Evolutionary conservation across 345 rosid genomes (phyloP).

Genomic region (Excoecaria cochinchinensis): DNA sequence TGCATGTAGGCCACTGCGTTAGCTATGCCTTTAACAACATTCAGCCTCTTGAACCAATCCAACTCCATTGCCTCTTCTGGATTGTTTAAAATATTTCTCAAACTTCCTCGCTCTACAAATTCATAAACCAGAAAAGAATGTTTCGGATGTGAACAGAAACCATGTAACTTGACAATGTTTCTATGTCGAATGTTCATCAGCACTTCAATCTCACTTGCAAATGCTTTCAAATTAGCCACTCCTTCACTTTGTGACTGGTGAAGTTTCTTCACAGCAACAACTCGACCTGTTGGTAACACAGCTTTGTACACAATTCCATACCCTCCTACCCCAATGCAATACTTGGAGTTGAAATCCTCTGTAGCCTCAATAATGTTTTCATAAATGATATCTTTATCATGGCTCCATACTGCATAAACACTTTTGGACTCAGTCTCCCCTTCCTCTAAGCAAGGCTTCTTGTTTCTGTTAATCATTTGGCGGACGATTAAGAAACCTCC

Average conservation of each 20-base stretch:
- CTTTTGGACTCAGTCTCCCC: neutral
- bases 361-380: conserved; percentile 6
- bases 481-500: neutral
- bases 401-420: neutral
- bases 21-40: conserved; percentile 17
- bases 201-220: conserved; percentile 6
- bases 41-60: conserved; percentile 15
- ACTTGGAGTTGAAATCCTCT: neutral
- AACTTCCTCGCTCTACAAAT: conserved; percentile 16
- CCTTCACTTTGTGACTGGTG: conserved; percentile 1
- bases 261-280: conserved; percentile 20
- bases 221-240: neutral
- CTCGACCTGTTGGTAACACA: conserved; percentile 4
- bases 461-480: neutral
- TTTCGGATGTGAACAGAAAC: conserved; percentile 7
- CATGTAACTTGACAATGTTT: conserved; percentile 14
- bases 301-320: conserved; percentile 16
- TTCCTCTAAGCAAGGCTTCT: neutral
- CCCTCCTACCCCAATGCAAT: conserved; percentile 17
- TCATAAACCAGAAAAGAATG: conserved; percentile 13
- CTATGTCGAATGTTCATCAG: conserved; percentile 13
- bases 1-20: conserved; percentile 13
- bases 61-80: conserved; percentile 6
- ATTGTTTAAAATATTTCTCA: neutral
- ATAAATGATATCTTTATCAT: neutral